Conservation (phyloP, 192 early-diverging fungal genomes). For the Coemansia guatemalensis region DNA sequence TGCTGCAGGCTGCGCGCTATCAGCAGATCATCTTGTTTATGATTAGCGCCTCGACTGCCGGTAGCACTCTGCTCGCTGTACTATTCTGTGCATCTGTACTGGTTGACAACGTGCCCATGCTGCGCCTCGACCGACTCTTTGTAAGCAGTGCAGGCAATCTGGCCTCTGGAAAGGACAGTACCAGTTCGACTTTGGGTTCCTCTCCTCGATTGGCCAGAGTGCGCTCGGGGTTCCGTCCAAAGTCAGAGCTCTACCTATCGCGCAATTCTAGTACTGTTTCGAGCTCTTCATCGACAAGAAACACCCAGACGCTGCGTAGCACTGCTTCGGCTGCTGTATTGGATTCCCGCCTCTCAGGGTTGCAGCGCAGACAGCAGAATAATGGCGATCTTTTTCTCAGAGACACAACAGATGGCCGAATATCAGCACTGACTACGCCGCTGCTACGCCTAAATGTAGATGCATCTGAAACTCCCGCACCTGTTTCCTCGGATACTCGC, state of each 20-base stretch:
- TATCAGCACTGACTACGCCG: no score
- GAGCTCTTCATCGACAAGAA: constrained; percentile 46
- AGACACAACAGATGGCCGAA: no score
- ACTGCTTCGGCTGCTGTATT: no score
- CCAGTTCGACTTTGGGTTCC: neutral
- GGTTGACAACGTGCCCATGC: constrained; percentile 30
- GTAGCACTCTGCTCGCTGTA: constrained; percentile 58
- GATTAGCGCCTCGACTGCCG: constrained; percentile 69
- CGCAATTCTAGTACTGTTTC: constrained; percentile 8
- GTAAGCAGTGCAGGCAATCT: neutral
- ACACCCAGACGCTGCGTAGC: neutral
- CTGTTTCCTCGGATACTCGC: no score
- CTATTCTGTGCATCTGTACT: constrained; percentile 43
- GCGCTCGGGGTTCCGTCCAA: constrained; percentile 19
- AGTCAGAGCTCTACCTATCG: constrained; percentile 24
- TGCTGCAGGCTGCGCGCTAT: constrained; percentile 76
- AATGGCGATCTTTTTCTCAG: no score
- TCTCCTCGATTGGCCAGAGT: constrained; percentile 15
- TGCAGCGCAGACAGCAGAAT: no score
- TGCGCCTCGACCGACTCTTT: constrained; percentile 33
- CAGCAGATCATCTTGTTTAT: constrained; percentile 88
- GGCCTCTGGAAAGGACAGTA: neutral
- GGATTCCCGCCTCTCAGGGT: no score
- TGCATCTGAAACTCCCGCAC: no score
- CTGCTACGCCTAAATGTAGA: no score